A percentile compares a stretch with the other conserved stretches of the same genome.
These are phyloP conservation scores for Vigna reflexopilosa DNA, from an alignment of 306 rosid species.

Conservation along the genomic window DNA sequence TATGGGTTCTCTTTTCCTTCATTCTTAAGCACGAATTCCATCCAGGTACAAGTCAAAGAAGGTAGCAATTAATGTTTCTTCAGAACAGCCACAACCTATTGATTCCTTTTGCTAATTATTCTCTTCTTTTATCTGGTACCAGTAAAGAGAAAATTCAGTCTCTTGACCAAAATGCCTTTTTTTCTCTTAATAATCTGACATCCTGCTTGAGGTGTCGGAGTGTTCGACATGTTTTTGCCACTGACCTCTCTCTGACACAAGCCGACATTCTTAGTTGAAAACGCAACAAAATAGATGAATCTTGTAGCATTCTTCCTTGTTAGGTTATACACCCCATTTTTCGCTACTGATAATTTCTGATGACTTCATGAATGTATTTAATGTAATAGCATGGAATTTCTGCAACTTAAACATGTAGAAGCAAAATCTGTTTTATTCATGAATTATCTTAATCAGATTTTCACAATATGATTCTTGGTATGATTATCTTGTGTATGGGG, in stretches of 20 bases:
- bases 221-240: no score
- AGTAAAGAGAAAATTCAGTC: no score
- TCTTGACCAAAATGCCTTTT: no score
- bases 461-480: slow-evolving; percentile 26
- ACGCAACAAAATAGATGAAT: neutral
- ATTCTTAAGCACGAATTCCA: no score
- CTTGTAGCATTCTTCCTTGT: slow-evolving; percentile 13
- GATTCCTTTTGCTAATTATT: no score
- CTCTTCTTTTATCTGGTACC: no score
- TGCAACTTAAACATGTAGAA: neutral
- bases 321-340: slow-evolving; percentile 19
- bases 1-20: neutral
- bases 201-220: neutral
- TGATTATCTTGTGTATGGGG: slow-evolving; percentile 19
- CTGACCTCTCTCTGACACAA: no score
- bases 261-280: neutral
- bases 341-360: slow-evolving; percentile 9
- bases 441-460: neutral
- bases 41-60: no score
- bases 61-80: no score
- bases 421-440: neutral
- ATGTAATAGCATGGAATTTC: slow-evolving; percentile 11
- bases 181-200: no score
- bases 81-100: no score
- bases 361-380: slow-evolving; percentile 16